phyloP scores from a whole-genome alignment of 768 basidiomycete genomes.

The Trametes meyenii region DNA sequence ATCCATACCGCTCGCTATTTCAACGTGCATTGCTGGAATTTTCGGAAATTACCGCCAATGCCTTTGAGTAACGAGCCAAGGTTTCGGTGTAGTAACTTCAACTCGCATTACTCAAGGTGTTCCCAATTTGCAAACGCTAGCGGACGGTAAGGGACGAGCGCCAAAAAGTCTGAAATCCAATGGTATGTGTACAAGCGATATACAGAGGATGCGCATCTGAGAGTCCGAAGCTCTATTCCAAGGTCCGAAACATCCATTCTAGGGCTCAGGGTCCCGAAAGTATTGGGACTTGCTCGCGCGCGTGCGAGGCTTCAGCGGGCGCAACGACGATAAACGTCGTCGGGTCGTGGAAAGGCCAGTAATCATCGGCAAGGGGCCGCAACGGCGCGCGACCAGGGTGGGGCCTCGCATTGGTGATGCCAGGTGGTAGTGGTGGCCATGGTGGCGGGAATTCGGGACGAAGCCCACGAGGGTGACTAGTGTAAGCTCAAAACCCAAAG shows the following conservation, averaged over 20 bases:
- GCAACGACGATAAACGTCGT: not conserved
- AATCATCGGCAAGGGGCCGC: slow-evolving; percentile 27
- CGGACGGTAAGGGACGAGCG: no score
- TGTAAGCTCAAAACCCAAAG: slow-evolving; percentile 22
- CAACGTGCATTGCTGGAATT: no score
- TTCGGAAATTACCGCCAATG: no score
- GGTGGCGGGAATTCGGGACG: not conserved
- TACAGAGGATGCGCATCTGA: not conserved
- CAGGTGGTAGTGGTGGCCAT: not conserved
- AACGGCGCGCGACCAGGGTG: slow-evolving; percentile 24
- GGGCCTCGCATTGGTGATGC: no score
- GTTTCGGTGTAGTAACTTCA: no score
- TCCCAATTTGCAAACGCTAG: no score
- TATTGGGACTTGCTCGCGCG: not conserved
- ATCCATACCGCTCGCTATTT: no score
- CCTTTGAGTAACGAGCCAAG: no score
- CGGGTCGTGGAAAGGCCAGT: no score
- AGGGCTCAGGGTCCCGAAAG: not conserved
- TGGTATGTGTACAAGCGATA: not conserved
- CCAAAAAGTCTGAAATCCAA: not conserved
- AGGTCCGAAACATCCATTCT: not conserved
- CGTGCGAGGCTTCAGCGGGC: slow-evolving; percentile 4
- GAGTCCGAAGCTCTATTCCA: not conserved
- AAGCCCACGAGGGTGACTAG: not conserved
- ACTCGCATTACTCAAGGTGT: no score